Percentiles rank a stretch among this genome's conserved stretches.
Evolutionary conservation across 2,329 filamentous ascomycete species (phyloP).

Genomic region (Piedraia hortae): DNA sequence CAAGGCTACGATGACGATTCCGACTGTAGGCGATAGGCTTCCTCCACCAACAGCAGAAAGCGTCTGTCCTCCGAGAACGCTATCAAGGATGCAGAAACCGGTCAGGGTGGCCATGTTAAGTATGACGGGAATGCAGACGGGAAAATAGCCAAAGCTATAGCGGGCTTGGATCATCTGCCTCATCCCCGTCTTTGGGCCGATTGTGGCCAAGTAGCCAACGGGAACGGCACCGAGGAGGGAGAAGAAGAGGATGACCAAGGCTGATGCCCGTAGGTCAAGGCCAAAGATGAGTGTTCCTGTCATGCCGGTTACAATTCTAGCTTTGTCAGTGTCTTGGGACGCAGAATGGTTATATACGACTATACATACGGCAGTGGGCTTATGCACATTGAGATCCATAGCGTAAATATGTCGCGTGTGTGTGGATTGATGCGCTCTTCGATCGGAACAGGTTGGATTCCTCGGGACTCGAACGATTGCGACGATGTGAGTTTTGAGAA

Average conservation of each 20-base stretch:
- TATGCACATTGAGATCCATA: constrained; percentile 31
- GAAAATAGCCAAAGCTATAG: constrained; percentile 38
- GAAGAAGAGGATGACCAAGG: constrained; percentile 32
- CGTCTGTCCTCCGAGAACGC: constrained; percentile 38
- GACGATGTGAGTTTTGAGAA: too few relatives aligned
- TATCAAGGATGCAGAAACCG: constrained; percentile 4
- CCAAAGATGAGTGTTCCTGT: constrained; percentile 28
- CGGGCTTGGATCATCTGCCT: constrained; percentile 30
- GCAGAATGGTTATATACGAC: constrained; percentile 7
- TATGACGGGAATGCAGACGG: constrained; percentile 32
- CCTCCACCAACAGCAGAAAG: constrained; percentile 34
- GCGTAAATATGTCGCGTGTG: constrained; percentile 29
- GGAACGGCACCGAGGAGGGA: constrained; percentile 26
- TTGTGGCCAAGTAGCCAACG: constrained; percentile 32
- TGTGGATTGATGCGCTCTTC: constrained; percentile 26
- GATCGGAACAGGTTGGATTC: constrained; percentile 27
- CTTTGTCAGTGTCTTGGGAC: not conserved
- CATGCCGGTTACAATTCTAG: constrained; percentile 32
- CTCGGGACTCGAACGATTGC: constrained; percentile 9
- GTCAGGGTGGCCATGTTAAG: constrained; percentile 35
- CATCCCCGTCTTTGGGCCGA: constrained; percentile 32
- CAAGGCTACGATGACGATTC: constrained; percentile 35
- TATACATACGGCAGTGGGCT: constrained; percentile 28
- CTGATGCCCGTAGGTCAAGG: constrained; percentile 26
- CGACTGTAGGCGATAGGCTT: constrained; percentile 34